phyloP scores from a whole-genome alignment of 2,329 filamentous ascomycete species.

The Hypoxylon sp. region DNA sequence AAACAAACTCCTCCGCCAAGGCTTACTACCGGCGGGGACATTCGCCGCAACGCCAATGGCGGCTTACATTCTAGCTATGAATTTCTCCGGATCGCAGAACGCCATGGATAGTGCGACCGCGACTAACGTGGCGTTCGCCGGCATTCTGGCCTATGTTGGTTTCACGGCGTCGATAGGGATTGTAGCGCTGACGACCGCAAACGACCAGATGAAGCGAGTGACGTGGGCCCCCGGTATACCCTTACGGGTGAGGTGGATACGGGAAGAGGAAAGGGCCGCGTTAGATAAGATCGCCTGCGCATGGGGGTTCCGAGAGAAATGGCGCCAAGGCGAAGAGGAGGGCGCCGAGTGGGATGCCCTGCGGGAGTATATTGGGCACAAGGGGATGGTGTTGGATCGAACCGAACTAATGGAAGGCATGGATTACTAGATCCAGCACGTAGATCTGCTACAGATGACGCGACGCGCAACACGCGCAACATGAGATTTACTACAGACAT shows the following conservation, averaged over 20 bases:
- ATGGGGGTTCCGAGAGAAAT: conserved; percentile 90
- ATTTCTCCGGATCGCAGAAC: conserved; percentile 75
- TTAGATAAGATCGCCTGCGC: conserved; percentile 88
- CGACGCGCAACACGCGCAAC: too few species aligned
- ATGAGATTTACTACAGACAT: conserved; percentile 7
- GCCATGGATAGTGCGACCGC: conserved; percentile 84
- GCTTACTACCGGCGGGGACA: conserved; percentile 71
- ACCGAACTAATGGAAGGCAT: conserved; percentile 95
- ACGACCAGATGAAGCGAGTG: conserved; percentile 95
- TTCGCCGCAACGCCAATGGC: conserved; percentile 74
- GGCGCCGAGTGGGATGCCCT: conserved; percentile 91
- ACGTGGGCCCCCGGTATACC: conserved; percentile 90
- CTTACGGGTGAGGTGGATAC: conserved; percentile 84
- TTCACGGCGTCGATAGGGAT: conserved; percentile 87
- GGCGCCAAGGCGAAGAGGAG: conserved; percentile 88
- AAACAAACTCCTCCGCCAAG: conserved; percentile 76
- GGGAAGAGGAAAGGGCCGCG: conserved; percentile 90
- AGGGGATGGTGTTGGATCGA: conserved; percentile 91
- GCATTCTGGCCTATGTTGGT: conserved; percentile 85
- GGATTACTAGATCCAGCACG: conserved; percentile 64
- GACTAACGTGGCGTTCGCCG: conserved; percentile 83
- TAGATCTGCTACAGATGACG: neutral
- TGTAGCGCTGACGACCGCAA: conserved; percentile 86
- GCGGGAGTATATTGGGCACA: conserved; percentile 84
- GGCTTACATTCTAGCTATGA: conserved; percentile 78